phyloP scores from a whole-genome alignment of 495 filamentous ascomycete genomes.

The Parathielavia appendiculata region DNA sequence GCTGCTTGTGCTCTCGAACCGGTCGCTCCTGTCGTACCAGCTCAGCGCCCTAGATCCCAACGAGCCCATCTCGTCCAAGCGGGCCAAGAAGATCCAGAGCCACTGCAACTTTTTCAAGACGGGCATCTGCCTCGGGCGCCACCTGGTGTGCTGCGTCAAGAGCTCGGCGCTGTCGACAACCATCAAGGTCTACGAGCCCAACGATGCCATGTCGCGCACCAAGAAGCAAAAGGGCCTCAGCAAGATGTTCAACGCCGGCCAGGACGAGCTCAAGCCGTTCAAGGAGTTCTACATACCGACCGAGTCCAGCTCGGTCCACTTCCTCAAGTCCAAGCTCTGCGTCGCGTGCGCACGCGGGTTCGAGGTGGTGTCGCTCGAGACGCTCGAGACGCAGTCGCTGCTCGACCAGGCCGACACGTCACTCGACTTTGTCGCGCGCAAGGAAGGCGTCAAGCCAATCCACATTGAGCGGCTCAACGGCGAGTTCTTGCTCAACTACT shows the following conservation, averaged over 20 bases:
- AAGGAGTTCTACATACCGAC: constrained; percentile 99
- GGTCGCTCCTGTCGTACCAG: constrained; percentile 81
- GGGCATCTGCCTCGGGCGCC: constrained; percentile 88
- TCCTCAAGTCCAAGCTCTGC: constrained; percentile 92
- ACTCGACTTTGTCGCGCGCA: constrained; percentile 88
- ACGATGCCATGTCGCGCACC: constrained; percentile 79
- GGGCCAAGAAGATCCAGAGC: constrained; percentile 94
- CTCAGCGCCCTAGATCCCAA: constrained; percentile 75
- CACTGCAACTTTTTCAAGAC: constrained; percentile 98
- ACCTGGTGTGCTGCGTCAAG: constrained; percentile 93
- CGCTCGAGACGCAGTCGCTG: constrained; percentile 91
- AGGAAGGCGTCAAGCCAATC: constrained; percentile 92
- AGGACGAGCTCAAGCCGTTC: constrained; percentile 91
- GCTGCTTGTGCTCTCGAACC: constrained; percentile 87
- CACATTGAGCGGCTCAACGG: constrained; percentile 94
- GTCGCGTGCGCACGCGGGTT: constrained; percentile 94
- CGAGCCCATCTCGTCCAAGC: constrained; percentile 71
- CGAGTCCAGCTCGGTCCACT: constrained; percentile 94
- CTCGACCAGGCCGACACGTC: constrained; percentile 98
- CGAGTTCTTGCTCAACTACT: constrained; percentile 97
- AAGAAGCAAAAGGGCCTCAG: constrained; percentile 89
- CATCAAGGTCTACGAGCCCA: constrained; percentile 96
- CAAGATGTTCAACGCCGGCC: constrained; percentile 89
- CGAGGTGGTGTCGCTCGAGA: constrained; percentile 95
- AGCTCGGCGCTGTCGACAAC: constrained; percentile 83